Evolutionary conservation across 139 green algal species (phyloP).

Genomic region (Eudorina sp.): DNA sequence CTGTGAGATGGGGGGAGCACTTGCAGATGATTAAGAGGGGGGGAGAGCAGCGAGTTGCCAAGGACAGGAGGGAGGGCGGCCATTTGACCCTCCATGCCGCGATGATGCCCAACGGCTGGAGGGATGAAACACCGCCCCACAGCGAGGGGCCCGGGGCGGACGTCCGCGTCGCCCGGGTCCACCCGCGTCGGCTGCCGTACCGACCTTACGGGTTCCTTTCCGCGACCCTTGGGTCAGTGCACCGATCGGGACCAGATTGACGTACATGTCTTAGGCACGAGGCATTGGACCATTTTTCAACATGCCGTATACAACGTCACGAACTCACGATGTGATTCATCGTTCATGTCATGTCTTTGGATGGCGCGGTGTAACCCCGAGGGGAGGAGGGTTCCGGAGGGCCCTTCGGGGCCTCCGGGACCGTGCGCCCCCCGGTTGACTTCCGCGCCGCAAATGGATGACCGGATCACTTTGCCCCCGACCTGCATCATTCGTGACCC

Average conservation of each 20-base stretch:
- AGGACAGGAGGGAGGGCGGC: neutral
- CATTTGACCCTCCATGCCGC: constrained; percentile 33
- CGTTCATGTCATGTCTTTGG: no score
- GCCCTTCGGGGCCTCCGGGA: neutral
- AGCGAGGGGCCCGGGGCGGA: no score
- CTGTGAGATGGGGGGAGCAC: neutral
- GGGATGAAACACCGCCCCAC: constrained; percentile 55
- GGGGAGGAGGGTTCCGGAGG: no score
- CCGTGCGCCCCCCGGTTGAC: constrained; percentile 7
- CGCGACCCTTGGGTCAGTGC: no score
- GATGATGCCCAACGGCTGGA: neutral
- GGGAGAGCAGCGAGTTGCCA: neutral
- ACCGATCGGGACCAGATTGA: no score
- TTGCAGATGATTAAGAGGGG: neutral
- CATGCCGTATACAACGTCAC: no score
- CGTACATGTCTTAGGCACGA: no score
- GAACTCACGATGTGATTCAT: no score
- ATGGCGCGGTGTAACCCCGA: constrained; percentile 33
- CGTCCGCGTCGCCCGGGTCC: no score
- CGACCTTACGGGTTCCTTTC: no score
- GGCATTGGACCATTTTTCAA: no score
- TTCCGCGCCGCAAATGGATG: neutral
- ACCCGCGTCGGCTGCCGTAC: no score
- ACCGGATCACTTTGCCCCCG: constrained; percentile 42
- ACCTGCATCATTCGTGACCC: neutral